phyloP scores from a whole-genome alignment of 192 early-diverging fungal species.

The Dimargaris xerosporica region DNA sequence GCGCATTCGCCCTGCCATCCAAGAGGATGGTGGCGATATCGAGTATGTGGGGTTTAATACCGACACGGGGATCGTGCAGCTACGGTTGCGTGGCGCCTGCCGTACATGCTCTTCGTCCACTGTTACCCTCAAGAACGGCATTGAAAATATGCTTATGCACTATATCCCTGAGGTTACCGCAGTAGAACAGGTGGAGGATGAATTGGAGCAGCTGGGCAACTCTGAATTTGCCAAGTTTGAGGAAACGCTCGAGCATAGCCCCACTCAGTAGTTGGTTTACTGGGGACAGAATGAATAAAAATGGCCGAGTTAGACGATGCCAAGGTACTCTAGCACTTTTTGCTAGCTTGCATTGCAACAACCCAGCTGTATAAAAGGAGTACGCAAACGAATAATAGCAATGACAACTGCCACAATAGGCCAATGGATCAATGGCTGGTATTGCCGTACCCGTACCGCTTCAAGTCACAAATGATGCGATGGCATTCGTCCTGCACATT shows the following conservation, averaged over 20 bases:
- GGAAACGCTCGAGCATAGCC: conserved; percentile 7
- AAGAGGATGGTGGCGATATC: conserved; percentile 98
- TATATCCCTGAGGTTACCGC: conserved; percentile 87
- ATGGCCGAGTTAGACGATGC: no score
- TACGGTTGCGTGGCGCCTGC: conserved; percentile 91
- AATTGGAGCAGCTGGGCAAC: conserved; percentile 54
- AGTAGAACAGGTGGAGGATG: conserved; percentile 82
- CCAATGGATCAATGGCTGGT: no score
- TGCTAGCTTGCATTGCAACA: no score
- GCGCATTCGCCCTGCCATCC: conserved; percentile 86
- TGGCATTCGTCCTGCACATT: no score
- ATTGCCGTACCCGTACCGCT: no score
- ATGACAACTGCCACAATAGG: no score
- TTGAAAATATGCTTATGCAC: conserved; percentile 99
- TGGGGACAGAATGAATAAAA: no score
- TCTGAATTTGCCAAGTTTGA: conserved; percentile 90
- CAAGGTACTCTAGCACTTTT: no score
- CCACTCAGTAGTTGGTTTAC: background rate
- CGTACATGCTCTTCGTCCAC: conserved; percentile 77
- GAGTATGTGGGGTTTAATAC: conserved; percentile 83
- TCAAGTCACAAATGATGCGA: no score
- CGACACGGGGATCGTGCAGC: conserved; percentile 67
- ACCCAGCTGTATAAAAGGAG: no score
- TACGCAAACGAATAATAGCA: no score
- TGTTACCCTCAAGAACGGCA: conserved; percentile 94